Conservation (phyloP, 2,329 filamentous ascomycete species). For the Colletotrichum somersetense region DNA sequence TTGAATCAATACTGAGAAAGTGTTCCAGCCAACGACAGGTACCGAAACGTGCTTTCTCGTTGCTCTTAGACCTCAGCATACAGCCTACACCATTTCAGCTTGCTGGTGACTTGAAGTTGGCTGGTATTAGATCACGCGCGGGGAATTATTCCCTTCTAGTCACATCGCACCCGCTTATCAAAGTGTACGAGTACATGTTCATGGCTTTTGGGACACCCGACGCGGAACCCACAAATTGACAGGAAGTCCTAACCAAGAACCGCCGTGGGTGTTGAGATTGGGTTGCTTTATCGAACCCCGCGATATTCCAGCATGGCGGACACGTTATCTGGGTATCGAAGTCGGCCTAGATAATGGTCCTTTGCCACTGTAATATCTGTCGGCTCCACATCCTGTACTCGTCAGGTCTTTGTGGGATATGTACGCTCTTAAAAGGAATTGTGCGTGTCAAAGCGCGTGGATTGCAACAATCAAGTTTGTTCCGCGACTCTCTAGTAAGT, state of each 20-base stretch:
- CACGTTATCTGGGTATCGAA: neutral
- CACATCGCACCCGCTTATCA: no score
- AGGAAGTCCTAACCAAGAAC: no score
- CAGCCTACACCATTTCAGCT: no score
- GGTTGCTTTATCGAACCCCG: neutral
- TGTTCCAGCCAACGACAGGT: neutral
- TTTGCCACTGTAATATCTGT: neutral
- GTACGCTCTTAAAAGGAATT: neutral
- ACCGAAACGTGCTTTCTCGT: neutral
- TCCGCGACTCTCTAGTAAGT: neutral
- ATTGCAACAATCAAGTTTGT: neutral
- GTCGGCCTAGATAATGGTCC: neutral
- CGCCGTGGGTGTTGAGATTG: neutral
- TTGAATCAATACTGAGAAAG: constrained; percentile 28
- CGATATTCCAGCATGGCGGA: neutral
- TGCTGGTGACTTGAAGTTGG: neutral
- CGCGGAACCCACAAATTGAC: neutral
- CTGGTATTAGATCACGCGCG: neutral
- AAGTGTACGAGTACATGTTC: neutral
- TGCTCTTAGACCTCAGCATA: neutral
- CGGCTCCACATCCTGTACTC: neutral
- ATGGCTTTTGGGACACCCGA: neutral
- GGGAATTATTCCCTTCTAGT: neutral
- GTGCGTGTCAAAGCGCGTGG: neutral
- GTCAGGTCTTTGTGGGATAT: neutral